Evolutionary conservation across 1,139 yeast species (phyloP), one percentile per base, ranked within the genome.

Genomic region (Candida glucosophila): DNA sequence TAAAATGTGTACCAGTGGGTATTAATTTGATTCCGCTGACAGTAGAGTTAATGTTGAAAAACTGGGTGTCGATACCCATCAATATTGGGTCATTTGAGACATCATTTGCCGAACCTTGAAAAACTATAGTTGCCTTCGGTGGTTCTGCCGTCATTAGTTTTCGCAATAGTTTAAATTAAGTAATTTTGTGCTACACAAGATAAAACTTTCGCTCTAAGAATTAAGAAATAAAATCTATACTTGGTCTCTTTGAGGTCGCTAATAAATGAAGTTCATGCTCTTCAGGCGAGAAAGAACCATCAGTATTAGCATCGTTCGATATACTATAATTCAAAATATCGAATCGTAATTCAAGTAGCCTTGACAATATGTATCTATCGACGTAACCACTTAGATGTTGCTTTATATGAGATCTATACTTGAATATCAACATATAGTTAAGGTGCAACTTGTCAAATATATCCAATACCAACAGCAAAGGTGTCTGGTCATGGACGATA

Each of bases 391-490:
- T 33, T 53, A 61, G 49, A 4, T 34, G 24, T 9, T 37, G 34
- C 6, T 36, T 36, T 4, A 7, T 10, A 7, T 8, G 12, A 19
- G 8, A 10, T 11, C 12, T 19, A 7, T n/a, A n/a, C 17, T 42
- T 41, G 25, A 49, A 43, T 6, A 64, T 42, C 2, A 53, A 45
- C 7, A 58, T 39, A 32, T 58, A 55, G 39, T 64, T 64, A 33
- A 63, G 33, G 26, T 57, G 53, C 29, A 64, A 41, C 30, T 59
- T 56, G 29, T 64, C 70, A 37, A 64, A 63, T 15, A 53, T 43
- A 30, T 64, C 67, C 12, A 63, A 35, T 2, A 58, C 47, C 11
- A 56, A 43, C 4, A 59, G 43, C n/a, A 56, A 40, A 3, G 68
- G 59, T 1, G 63, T 49, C 17, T 38, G 30, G 26, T 57, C 61